Conservation (phyloP, 78 protist genomes). For the Planoprotostelium fungivorum region DNA sequence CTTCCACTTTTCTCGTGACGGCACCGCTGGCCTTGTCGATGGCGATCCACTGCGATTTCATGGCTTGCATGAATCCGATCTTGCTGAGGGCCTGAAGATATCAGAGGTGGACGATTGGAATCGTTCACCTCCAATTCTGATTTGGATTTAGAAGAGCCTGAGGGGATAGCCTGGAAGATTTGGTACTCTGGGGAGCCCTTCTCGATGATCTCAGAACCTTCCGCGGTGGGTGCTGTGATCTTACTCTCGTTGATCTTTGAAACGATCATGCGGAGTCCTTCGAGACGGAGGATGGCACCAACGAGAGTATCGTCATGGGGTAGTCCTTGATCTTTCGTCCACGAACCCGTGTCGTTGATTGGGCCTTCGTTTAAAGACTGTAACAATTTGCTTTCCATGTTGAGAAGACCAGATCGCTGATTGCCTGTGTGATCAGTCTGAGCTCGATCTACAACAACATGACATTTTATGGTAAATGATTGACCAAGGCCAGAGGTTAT, state of each 20-base stretch:
- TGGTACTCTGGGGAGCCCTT: constrained; percentile 55
- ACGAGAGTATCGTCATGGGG: constrained; percentile 5
- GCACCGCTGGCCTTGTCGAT: constrained; percentile 12
- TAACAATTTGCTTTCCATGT: background rate
- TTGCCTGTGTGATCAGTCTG: too few relatives aligned
- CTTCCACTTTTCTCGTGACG: constrained; percentile 9
- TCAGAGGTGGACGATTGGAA: background rate
- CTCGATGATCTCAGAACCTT: constrained; percentile 15
- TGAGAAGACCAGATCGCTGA: too few relatives aligned
- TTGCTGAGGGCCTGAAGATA: constrained; percentile 17
- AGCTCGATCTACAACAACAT: too few relatives aligned
- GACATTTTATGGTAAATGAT: too few relatives aligned
- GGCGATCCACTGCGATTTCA: constrained; percentile 26
- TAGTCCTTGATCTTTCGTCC: background rate
- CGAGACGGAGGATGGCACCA: constrained; percentile 34
- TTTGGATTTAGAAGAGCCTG: constrained; percentile 16
- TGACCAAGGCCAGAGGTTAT: too few relatives aligned
- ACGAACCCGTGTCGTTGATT: background rate
- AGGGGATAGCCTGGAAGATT: constrained; percentile 10
- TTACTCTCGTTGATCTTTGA: constrained; percentile 16
- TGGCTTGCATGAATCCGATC: constrained; percentile 49
- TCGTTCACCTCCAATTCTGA: constrained; percentile 14
- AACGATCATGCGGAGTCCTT: constrained; percentile 15
- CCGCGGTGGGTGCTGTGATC: background rate
- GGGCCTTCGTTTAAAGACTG: background rate